phyloP scores from a whole-genome alignment of 805 yeast species.

The Yarrowia sp. region DNA sequence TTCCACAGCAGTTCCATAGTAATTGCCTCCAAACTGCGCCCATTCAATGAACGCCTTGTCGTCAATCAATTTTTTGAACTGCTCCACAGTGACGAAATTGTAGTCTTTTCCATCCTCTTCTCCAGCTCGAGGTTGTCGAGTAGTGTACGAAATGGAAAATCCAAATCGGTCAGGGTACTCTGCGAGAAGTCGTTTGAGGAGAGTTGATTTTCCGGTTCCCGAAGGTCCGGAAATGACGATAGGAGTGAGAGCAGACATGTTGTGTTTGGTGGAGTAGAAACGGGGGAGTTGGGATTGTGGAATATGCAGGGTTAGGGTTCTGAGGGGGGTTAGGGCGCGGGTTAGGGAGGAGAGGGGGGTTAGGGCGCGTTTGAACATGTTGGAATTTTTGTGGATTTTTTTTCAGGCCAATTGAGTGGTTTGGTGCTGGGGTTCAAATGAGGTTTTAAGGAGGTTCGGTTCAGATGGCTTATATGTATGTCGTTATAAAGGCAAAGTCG shows the following conservation, averaged over 20 bases:
- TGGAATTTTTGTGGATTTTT: too few relatives aligned
- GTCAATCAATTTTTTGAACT: constrained; percentile 72
- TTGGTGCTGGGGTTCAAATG: too few relatives aligned
- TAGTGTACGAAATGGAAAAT: constrained; percentile 90
- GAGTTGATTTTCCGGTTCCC: constrained; percentile 90
- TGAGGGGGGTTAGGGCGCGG: not conserved
- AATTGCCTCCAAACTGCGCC: constrained; percentile 98
- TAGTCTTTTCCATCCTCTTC: constrained; percentile 88
- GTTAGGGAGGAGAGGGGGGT: not conserved
- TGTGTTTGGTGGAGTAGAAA: not conserved
- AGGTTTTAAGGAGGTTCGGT: too few relatives aligned
- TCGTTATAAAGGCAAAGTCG: too few relatives aligned
- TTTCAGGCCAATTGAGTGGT: too few relatives aligned
- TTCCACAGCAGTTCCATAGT: constrained; percentile 89
- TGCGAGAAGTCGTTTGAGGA: constrained; percentile 81
- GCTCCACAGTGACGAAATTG: constrained; percentile 77
- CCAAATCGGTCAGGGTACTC: constrained; percentile 91
- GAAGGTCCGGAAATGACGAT: constrained; percentile 97
- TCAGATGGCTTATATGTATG: too few relatives aligned
- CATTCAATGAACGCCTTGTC: constrained; percentile 85
- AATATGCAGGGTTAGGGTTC: not conserved
- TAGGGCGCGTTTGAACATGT: too few relatives aligned
- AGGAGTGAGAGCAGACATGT: constrained; percentile 54
- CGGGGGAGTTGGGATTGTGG: not conserved
- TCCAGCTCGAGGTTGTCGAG: constrained; percentile 88